A percentile compares a stretch with the other conserved stretches of the same genome.
Conservation (phyloP, 176 grass and related monocot species). For the Lolium rigidum region DNA sequence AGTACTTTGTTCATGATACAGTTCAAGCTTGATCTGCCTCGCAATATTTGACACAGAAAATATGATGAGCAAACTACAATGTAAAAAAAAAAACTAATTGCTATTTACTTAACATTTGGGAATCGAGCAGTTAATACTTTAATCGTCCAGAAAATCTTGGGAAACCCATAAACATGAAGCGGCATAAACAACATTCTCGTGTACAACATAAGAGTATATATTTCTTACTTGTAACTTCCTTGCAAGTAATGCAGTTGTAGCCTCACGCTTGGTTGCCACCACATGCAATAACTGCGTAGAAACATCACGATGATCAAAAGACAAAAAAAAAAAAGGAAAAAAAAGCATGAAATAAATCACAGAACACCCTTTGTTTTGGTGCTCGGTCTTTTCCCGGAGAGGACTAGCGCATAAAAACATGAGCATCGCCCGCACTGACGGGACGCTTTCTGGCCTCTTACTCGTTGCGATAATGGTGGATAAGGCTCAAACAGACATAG, state of each 20-base stretch:
- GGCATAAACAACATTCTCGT: slow-evolving; percentile 7
- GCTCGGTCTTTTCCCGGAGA: background rate
- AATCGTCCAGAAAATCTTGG: background rate
- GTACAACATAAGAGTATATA: slow-evolving; percentile 8
- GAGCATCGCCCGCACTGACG: background rate
- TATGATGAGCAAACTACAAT: background rate
- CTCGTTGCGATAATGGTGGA: background rate
- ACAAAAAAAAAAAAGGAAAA: background rate
- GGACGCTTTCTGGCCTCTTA: background rate
- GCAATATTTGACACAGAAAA: slow-evolving; percentile 1
- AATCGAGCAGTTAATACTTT: background rate
- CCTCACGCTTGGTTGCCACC: slow-evolving; percentile 52
- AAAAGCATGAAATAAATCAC: too few species aligned
- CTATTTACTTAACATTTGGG: background rate
- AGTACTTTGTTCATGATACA: background rate
- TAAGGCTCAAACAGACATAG: background rate
- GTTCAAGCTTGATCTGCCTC: background rate
- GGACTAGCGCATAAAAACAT: background rate
- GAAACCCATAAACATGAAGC: background rate
- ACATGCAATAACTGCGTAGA: slow-evolving; percentile 47
- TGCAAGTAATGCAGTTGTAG: slow-evolving; percentile 41
- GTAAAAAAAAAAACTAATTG: background rate
- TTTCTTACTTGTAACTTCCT: slow-evolving; percentile 43
- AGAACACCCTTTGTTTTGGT: background rate
- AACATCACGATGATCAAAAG: slow-evolving; percentile 15